Evolutionary conservation across 108 stramenopile genomes (phyloP), one percentile per base, ranked within the genome.

Genomic region (Craspedostauros australis): DNA sequence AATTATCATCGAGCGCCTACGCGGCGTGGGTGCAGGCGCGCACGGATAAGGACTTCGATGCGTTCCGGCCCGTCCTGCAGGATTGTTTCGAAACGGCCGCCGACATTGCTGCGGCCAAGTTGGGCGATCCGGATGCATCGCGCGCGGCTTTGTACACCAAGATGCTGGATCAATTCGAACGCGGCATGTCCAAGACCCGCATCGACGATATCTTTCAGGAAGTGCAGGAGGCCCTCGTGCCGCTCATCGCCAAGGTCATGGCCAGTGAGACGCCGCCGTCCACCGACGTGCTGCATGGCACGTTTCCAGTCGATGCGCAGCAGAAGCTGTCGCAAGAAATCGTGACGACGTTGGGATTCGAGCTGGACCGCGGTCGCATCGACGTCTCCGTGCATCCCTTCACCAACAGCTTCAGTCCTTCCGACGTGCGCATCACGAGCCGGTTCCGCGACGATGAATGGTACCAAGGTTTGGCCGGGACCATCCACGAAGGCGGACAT

Each of bases 311-410:
- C 50, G 76, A 72, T 28, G 59, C 54, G n/a, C 84, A 88, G 46
- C 62, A 88, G 48, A 42, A 68, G 9, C 55, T 84, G 4, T 73
- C 62, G 42, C 55, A 67, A 4, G 69, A 55, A 15, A 68, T 96
- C 21, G 82, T 88, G 6, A 75, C 48, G 14, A 53, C 55, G 0
- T 54, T 96, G 19, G 93, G 93, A 24, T 95, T 80, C 51, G 77
- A 92, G 50, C 50, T 62, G 15, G 43, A 32, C 9, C 54, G 69
- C 11, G 93, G 92, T 31, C 61, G 95, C 22, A 68, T 92, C 16
- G 95, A 96, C 62, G 88, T 86, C 6, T 69, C 68, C 9, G 88
- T 91, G 24, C 95, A 96, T 73, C 95, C 95, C 3, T 96, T 96
- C 50, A 88, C 94, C 30, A 84, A 73, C 43, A 75, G 78, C 11